A percentile compares a stretch with the other conserved stretches of the same genome.
phyloP scores from a whole-genome alignment of 2,329 filamentous ascomycete genomes.

The Trichophyton verrucosum region DNA sequence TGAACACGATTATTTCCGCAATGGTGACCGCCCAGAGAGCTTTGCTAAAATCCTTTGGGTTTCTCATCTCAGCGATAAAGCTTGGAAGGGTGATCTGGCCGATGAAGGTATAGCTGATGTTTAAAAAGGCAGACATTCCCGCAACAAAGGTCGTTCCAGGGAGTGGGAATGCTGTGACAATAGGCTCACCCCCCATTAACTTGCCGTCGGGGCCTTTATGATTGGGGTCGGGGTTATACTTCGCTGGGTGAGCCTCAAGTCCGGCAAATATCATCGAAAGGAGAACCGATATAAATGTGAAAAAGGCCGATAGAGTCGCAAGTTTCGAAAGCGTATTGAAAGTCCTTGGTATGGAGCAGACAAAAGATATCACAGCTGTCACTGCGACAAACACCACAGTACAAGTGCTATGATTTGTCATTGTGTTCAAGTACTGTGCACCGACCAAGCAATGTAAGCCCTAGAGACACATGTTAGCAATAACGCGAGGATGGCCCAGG shows the following conservation, averaged over 20 bases:
- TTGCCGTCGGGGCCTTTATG: constrained; percentile 21
- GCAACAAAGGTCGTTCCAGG: constrained; percentile 64
- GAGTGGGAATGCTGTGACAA: constrained; percentile 56
- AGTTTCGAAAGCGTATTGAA: constrained; percentile 69
- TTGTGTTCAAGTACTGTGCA: constrained; percentile 81
- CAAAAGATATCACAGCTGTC: constrained; percentile 60
- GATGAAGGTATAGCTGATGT: constrained; percentile 94
- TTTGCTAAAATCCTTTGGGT: constrained; percentile 75
- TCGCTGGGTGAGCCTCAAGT: constrained; percentile 60
- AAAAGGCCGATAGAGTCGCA: constrained; percentile 66
- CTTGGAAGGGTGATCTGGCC: constrained; percentile 87
- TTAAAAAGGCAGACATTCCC: constrained; percentile 79
- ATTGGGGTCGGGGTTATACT: constrained; percentile 43
- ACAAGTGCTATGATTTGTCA: constrained; percentile 59
- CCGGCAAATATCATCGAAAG: constrained; percentile 72
- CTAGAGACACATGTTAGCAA: constrained; percentile 24
- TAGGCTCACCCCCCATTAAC: constrained; percentile 45
- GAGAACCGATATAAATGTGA: constrained; percentile 81
- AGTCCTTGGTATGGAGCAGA: constrained; percentile 72
- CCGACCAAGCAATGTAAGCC: constrained; percentile 73
- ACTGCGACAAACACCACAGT: constrained; percentile 71
- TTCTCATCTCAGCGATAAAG: constrained; percentile 90
- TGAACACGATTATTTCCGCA: constrained; percentile 75
- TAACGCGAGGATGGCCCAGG: not conserved
- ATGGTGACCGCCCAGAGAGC: constrained; percentile 84